Percentiles rank a stretch among this genome's conserved stretches.
These are phyloP conservation scores for Chlorella sp. DNA, from an alignment of 139 green algal genomes.

Conservation along the genomic window DNA sequence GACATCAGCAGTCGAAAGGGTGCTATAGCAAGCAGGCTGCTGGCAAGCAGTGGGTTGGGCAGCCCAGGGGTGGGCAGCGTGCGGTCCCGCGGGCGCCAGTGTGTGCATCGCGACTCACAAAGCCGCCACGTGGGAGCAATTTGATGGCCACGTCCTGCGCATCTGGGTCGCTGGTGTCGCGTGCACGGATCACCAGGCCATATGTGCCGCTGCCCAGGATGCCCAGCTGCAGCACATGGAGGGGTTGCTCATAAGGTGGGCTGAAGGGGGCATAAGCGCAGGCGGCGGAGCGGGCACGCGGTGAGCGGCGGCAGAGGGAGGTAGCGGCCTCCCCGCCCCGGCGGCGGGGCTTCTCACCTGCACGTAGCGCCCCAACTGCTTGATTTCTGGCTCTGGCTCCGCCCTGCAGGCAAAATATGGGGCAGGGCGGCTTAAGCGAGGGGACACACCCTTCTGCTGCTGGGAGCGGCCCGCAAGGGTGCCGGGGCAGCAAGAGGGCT, in stretches of 20 bases:
- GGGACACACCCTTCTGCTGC: not conserved
- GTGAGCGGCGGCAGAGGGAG: not conserved
- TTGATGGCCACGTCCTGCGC: conserved; percentile 59
- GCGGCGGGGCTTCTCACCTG: conserved; percentile 6
- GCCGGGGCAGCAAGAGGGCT: not conserved
- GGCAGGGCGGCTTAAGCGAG: not conserved
- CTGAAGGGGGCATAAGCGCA: not conserved
- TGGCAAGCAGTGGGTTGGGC: too few species aligned
- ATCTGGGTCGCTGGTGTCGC: conserved; percentile 32
- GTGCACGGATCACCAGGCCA: conserved; percentile 51
- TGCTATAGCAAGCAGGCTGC: too few species aligned
- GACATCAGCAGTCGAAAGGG: too few species aligned
- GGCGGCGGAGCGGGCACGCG: not conserved
- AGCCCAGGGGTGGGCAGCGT: not conserved
- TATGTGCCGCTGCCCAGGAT: conserved; percentile 53
- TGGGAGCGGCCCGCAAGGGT: not conserved
- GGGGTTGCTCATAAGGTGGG: too few species aligned
- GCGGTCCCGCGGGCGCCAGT: not conserved
- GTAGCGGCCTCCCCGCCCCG: not conserved
- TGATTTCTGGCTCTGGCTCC: conserved; percentile 8
- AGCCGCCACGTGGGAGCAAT: conserved; percentile 52
- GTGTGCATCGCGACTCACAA: conserved; percentile 34
- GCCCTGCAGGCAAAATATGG: not conserved
- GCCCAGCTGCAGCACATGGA: conserved; percentile 34
- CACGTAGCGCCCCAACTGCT: conserved; percentile 34